phyloP scores from a whole-genome alignment of 768 basidiomycete species.

The Kwoniella dendrophila region DNA sequence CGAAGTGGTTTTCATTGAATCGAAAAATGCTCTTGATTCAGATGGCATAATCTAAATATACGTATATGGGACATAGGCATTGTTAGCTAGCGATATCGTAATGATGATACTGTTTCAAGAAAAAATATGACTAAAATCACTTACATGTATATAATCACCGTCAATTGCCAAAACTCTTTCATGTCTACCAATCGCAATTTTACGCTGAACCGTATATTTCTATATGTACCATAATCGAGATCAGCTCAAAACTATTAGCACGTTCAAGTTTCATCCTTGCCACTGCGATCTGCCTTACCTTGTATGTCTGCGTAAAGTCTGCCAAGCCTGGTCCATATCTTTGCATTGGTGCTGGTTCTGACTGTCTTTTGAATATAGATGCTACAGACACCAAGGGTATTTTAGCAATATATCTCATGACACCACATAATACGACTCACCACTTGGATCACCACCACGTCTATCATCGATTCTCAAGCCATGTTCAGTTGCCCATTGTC shows the following conservation, averaged over 20 bases:
- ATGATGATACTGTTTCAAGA: slow-evolving; percentile 23
- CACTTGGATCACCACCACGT: slow-evolving; percentile 79
- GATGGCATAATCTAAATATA: slow-evolving; percentile 78
- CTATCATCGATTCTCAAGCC: slow-evolving; percentile 71
- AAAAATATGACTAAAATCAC: slow-evolving; percentile 4
- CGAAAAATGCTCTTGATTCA: slow-evolving; percentile 77
- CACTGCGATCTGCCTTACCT: slow-evolving; percentile 59
- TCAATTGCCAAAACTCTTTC: slow-evolving; percentile 92
- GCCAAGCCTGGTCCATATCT: slow-evolving; percentile 65
- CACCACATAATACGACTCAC: slow-evolving; percentile 59
- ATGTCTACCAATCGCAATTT: slow-evolving; percentile 88
- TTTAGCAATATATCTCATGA: no score
- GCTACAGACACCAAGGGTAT: no score
- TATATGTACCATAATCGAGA: slow-evolving; percentile 49
- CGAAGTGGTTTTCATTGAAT: slow-evolving; percentile 84
- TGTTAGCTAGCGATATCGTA: not conserved
- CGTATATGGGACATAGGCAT: not conserved
- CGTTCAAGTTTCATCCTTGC: not conserved
- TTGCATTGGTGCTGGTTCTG: slow-evolving; percentile 64
- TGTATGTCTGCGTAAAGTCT: slow-evolving; percentile 83
- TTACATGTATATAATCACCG: slow-evolving; percentile 86
- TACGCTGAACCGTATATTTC: slow-evolving; percentile 91
- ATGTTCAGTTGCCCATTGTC: slow-evolving; percentile 72
- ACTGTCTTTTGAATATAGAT: slow-evolving; percentile 87
- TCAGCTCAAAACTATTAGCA: not conserved